Evolutionary conservation across 108 stramenopile species (phyloP).

Genomic region (Aurantiochytrium sp.): DNA sequence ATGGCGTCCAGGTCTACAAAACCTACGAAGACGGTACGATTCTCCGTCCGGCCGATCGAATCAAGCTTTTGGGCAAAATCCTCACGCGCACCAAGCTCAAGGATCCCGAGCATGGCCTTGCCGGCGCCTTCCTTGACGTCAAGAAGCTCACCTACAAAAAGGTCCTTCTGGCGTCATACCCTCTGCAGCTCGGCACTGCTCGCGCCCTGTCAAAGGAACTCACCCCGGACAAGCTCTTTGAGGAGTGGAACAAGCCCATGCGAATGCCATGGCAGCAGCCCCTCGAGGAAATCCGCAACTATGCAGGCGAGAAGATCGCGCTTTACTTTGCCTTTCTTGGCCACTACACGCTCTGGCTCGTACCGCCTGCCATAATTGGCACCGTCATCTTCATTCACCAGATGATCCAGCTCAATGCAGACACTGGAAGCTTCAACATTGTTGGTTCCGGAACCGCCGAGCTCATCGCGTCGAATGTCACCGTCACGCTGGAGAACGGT

Average conservation of each 20-base stretch:
- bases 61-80: neutral
- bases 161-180: neutral
- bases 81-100: neutral
- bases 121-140: neutral
- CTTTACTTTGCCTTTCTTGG: conserved; percentile 98
- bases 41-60: conserved; percentile 5
- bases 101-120: neutral
- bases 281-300: conserved; percentile 81
- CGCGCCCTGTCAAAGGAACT: neutral
- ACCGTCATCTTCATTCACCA: conserved; percentile 63
- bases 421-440: neutral
- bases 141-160: neutral
- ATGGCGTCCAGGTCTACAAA: neutral
- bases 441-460: neutral
- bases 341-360: conserved; percentile 72
- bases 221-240: neutral
- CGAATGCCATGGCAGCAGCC: conserved; percentile 52
- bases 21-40: neutral
- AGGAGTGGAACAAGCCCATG: neutral
- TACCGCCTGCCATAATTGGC: conserved; percentile 62
- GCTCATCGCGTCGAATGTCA: neutral
- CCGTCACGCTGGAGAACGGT: neutral
- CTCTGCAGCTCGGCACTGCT: conserved; percentile 1
- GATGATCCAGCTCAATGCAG: conserved; percentile 9
- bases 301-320: conserved; percentile 90